Percentiles rank a stretch among this genome's conserved stretches.
These are phyloP conservation scores for Penicillium thymicola DNA, from an alignment of 2,329 filamentous ascomycete species.

Conservation along the genomic window DNA sequence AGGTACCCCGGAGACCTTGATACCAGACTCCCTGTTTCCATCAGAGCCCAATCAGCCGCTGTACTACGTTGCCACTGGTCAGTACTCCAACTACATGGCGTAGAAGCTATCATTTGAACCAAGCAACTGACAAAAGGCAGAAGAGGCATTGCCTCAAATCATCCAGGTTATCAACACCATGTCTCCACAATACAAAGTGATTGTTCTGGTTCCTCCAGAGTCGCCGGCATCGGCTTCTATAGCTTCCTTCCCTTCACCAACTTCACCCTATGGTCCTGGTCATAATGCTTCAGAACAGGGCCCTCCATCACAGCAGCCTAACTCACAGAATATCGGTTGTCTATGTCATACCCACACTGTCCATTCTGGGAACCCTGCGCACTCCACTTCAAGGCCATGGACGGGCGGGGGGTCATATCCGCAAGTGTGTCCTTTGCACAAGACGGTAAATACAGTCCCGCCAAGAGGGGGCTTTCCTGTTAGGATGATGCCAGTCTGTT, in stretches of 20 bases:
- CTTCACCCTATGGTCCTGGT: background rate
- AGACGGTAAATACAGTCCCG: background rate
- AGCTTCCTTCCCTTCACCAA: background rate
- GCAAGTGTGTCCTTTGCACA: constrained; percentile 7
- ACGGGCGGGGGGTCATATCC: background rate
- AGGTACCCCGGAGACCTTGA: background rate
- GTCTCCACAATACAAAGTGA: constrained; percentile 17
- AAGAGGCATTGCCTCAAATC: constrained; percentile 19
- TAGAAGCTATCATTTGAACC: background rate
- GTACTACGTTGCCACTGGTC: constrained; percentile 20
- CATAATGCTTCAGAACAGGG: background rate
- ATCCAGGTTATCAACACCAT: constrained; percentile 14
- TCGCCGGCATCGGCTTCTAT: background rate
- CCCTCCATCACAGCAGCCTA: background rate
- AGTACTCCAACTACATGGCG: background rate
- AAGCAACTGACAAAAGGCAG: constrained; percentile 1
- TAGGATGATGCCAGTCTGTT: constrained; percentile 2
- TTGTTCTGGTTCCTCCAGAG: constrained; percentile 17
- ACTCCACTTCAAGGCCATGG: background rate
- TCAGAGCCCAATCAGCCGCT: constrained; percentile 8
- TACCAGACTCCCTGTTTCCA: background rate
- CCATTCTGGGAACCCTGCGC: background rate
- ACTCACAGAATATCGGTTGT: background rate
- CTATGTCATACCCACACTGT: constrained; percentile 2
- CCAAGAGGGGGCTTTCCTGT: background rate